Evolutionary conservation across 2,329 filamentous ascomycete genomes (phyloP).

Genomic region (Phaeosphaeriaceae sp.): DNA sequence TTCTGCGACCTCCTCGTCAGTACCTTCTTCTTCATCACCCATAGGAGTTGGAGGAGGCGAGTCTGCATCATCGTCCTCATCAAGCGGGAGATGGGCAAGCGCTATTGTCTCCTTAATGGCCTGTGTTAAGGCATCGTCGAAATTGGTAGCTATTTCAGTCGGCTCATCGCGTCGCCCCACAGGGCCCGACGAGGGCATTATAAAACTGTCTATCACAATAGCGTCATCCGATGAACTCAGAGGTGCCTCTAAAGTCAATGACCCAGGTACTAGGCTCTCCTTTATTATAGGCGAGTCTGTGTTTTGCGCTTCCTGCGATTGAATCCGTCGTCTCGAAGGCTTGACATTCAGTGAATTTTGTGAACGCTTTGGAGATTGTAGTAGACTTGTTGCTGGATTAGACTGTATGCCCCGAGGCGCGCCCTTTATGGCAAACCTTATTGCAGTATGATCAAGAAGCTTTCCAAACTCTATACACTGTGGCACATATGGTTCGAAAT

Average conservation of each 20-base stretch:
- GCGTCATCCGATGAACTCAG: constrained; percentile 17
- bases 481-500: constrained; percentile 52
- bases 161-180: background rate
- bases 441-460: constrained; percentile 60
- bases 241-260: constrained; percentile 3
- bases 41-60: constrained; percentile 33
- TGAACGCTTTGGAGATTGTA: constrained; percentile 16
- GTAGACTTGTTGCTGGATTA: constrained; percentile 1
- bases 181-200: constrained; percentile 15
- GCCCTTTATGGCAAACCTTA: constrained; percentile 66
- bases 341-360: constrained; percentile 59
- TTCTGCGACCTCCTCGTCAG: constrained; percentile 31
- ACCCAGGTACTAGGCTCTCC: constrained; percentile 33
- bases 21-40: constrained; percentile 26
- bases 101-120: constrained; percentile 69
- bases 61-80: constrained; percentile 47
- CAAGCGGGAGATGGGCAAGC: constrained; percentile 61
- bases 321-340: constrained; percentile 50
- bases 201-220: constrained; percentile 40
- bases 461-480: constrained; percentile 51
- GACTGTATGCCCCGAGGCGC: constrained; percentile 34
- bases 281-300: constrained; percentile 47
- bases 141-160: constrained; percentile 3
- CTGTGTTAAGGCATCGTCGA: constrained; percentile 65
- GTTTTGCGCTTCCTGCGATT: constrained; percentile 41